phyloP scores from a whole-genome alignment of 2,329 filamentous ascomycete species.

The Ascochyta pisi region DNA sequence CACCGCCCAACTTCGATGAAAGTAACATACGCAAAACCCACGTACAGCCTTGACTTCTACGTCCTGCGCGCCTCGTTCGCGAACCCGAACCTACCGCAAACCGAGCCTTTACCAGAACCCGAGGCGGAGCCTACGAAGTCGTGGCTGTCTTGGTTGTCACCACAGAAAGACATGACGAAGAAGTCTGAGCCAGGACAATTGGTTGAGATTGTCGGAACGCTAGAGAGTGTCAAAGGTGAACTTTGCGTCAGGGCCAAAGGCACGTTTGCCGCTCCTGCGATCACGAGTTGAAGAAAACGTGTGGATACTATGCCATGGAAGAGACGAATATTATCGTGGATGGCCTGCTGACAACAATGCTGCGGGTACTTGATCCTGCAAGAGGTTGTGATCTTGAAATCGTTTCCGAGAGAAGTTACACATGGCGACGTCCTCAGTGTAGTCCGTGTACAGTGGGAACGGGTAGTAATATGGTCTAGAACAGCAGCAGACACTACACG shows the following conservation, averaged over 20 bases:
- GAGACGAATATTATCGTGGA: not conserved
- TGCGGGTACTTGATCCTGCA: not conserved
- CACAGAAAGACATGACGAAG: conserved; percentile 51
- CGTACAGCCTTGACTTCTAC: conserved; percentile 68
- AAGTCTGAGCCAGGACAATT: conserved; percentile 47
- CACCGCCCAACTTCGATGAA: conserved; percentile 48
- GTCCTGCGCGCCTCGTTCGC: conserved; percentile 61
- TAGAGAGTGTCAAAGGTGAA: conserved; percentile 64
- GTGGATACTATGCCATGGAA: not conserved
- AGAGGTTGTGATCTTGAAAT: not conserved
- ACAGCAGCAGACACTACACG: not conserved
- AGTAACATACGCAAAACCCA: conserved; percentile 68
- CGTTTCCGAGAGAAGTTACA: too few species aligned
- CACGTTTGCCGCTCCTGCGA: conserved; percentile 24
- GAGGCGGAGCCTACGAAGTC: conserved; percentile 37
- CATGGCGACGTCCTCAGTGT: not conserved
- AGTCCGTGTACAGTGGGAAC: not conserved
- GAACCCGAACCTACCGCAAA: conserved; percentile 33
- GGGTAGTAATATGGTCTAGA: not conserved
- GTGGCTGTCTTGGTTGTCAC: conserved; percentile 40
- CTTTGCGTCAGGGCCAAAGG: conserved; percentile 64
- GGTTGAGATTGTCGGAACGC: conserved; percentile 59
- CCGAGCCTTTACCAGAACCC: conserved; percentile 32
- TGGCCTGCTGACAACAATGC: not conserved
- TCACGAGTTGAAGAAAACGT: conserved; percentile 2